Evolutionary conservation across 768 basidiomycete species (phyloP).

Genomic region (Suillus alpinus): DNA sequence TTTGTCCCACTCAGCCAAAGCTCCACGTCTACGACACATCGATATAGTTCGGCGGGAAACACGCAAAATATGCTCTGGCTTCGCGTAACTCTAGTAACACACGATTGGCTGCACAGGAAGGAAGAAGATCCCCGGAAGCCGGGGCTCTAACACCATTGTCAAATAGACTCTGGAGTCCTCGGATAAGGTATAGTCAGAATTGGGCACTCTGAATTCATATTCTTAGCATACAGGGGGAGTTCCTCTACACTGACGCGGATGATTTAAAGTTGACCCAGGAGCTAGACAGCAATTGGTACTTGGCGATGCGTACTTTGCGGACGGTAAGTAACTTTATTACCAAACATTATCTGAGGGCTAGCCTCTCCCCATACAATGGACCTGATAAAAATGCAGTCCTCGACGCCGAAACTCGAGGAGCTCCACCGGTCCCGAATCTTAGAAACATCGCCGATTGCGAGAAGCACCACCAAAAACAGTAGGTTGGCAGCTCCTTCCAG

Average conservation of each 20-base stretch:
- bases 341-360: not conserved
- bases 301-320: not conserved
- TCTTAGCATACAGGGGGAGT: not conserved
- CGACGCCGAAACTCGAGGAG: not conserved
- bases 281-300: not conserved
- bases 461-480: constrained; percentile 23
- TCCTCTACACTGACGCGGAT: not conserved
- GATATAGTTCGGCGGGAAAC: not conserved
- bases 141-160: constrained; percentile 1
- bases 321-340: not conserved
- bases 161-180: constrained; percentile 8
- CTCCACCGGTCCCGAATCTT: constrained; percentile 3
- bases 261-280: not conserved
- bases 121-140: not conserved
- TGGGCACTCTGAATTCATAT: not conserved
- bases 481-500: constrained; percentile 17
- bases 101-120: not conserved
- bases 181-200: constrained; percentile 7
- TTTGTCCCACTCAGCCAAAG: not conserved
- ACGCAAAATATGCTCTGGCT: not conserved
- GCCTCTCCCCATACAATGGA: not conserved
- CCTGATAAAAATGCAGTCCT: not conserved
- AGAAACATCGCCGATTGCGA: constrained; percentile 17
- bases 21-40: not conserved
- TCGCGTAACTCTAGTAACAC: not conserved